Evolutionary conservation across 2,329 filamentous ascomycete genomes (phyloP).

Genomic region (Ophiostoma ulmi): DNA sequence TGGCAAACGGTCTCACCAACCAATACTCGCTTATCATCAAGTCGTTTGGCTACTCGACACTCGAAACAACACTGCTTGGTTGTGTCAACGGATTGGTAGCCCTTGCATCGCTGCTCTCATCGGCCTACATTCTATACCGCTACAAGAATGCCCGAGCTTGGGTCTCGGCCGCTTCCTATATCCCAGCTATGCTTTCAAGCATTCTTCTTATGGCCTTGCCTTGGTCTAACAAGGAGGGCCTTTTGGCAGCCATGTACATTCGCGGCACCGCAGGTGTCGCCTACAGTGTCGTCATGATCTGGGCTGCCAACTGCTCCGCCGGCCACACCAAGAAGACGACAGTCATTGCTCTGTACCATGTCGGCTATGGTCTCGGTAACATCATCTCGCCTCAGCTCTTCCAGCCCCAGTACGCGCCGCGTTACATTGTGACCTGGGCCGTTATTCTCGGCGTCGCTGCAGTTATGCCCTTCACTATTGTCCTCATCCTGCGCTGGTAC

Average conservation of each 20-base stretch:
- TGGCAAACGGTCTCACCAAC: constrained; percentile 27
- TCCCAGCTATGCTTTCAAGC: constrained; percentile 19
- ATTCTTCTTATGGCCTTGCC: constrained; percentile 22
- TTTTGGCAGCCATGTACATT: constrained; percentile 23
- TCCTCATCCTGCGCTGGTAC: constrained; percentile 26
- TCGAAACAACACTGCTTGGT: constrained; percentile 20
- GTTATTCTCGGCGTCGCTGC: neutral
- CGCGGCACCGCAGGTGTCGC: constrained; percentile 21
- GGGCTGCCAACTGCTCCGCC: constrained; percentile 47
- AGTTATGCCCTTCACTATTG: constrained; percentile 21
- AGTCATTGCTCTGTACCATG: constrained; percentile 56
- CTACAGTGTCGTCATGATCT: constrained; percentile 34
- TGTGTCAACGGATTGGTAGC: constrained; percentile 25
- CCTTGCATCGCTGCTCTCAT: constrained; percentile 13
- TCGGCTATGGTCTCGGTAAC: constrained; percentile 57
- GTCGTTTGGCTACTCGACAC: constrained; percentile 25
- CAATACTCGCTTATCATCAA: constrained; percentile 27
- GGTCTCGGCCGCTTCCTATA: constrained; percentile 18
- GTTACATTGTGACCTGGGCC: constrained; percentile 31
- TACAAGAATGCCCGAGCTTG: constrained; percentile 22
- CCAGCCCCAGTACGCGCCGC: constrained; percentile 46
- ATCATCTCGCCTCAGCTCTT: constrained; percentile 61
- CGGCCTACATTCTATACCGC: constrained; percentile 18
- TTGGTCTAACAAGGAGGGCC: constrained; percentile 19
- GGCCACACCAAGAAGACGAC: constrained; percentile 61